Evolutionary conservation across 2,329 filamentous ascomycete genomes (phyloP), one percentile per base, ranked within the genome.

Genomic region (Cladosporium cucumerinum): DNA sequence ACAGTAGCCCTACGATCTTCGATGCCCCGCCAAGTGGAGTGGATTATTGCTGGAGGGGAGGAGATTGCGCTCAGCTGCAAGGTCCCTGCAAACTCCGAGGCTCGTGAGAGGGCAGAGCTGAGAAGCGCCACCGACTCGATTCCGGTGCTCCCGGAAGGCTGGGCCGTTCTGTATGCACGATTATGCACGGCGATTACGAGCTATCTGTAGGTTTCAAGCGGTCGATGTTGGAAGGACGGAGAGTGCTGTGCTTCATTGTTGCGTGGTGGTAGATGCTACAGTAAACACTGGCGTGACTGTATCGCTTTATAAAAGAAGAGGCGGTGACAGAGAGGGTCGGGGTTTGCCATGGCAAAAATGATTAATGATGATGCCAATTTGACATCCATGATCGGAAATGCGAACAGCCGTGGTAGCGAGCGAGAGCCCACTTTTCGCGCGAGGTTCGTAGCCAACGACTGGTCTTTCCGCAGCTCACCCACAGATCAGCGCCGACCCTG

Each of bases 121-220:
- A 54, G 30, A 32, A 54, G 51, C 51, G 51, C 51, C 51, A 54
- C 51, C 51, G 18, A 32, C 51, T 54, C 14, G 51, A 32, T 30
- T 54, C 51, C 51, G 51, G 51, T 28, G 26, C n/a, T 54, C 21
- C 51, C 51, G 51, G 51, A 30, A 30, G 26, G 26, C 51, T 54
- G 30, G 51, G 51, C 51, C 28, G 18, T 5, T 28, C 26, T 28
- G 51, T 54, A 54, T 54, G 51, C 51, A 54, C 51, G 51, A 54
- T 54, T 21, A 28, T 54, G 51, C 51, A 54, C 14, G 51, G 51
- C 51, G 51, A 54, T 54, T 54, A 30, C 51, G 51, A 54, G 51
- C 51, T 10, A 21, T 54, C 51, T 54, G 51, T 54, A 54, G 51
- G 51, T 54, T 54, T 54, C 51, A 54, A 54, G 51, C 51, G 23